Evolutionary conservation across 306 rosid genomes (phyloP), one percentile per base, ranked within the genome.

Genomic region (Citrullus amarus): DNA sequence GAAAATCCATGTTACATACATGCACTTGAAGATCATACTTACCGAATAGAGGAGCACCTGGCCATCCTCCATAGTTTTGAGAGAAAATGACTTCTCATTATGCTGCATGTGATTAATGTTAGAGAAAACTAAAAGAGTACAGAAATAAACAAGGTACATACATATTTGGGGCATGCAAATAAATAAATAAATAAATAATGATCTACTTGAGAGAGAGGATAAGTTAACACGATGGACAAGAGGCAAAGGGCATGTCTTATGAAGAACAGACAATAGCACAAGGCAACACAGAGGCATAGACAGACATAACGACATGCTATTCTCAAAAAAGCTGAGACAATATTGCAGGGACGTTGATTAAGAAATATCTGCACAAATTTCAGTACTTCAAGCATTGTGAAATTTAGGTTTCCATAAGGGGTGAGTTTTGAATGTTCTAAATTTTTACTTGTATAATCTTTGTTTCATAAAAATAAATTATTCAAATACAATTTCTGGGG

Each of bases 1-100:
- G 8, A 6, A 15, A 18, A 60, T 77, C 34, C 59, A 78, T 38
- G 20, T 70, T 78, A 55, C 60, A 70, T 71, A 48, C 53, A 80
- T 22, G 30, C 8, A 22, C 54, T 7, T 50, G 80, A 82, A 36
- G 75, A 36, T 70, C 76, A 83, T 85, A 78, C 93, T 84, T 79
- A 96, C 98, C 85, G 86, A 91, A 84, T 92, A 87, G 18, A 96
- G 88, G 76, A 92, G 91, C 81, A 96, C 99, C 88, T 88, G 97
- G 48, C 99, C 99, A 80, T 96, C 99, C 92, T 96, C 98, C 97
- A 96, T 91, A 28, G 99, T 89, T 86, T 96, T 96, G 83, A 96
- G 85, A 13, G 93, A 82, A 85, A 86, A 88, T 25, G 98, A 92
- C 86, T 92, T 96, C 88, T 91, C 99, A 50, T 86, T 96, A 83